Evolutionary conservation across 2,329 filamentous ascomycete species (phyloP), one percentile per base, ranked within the genome.

Genomic region (Aureobasidium sp.): DNA sequence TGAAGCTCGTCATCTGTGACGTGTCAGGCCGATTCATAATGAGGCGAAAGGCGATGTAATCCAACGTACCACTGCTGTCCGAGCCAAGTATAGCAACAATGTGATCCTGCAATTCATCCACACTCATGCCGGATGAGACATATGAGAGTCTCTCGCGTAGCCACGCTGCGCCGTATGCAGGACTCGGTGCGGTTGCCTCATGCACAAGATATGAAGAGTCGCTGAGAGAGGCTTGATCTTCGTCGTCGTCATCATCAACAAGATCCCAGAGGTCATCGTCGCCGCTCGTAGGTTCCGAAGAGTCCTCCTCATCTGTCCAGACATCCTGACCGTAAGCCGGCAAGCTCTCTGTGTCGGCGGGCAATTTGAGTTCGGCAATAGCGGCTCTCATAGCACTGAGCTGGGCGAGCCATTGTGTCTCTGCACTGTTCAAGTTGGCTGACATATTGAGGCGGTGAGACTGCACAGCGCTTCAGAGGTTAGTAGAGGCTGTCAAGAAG

Each of bases 251-350:
- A 27, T 88, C 87, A 53, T 92, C 88, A 70, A 96, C 90, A 63
- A 95, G 86, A 72, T 97, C 92, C 93, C 93, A 97, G 10, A 97
- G 87, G n/a, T 50, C 39, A 75, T 97, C 91, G 63, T 93, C 89
- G 5, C 84, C 84, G 20, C 83, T 85, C 47, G 83, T 84, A 5
- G 84, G 84, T 4, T 79, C 82, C 3, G 81, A 82, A 26, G 83
- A 76, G 51, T 84, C 81, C 37, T 90, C 87, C 9, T 90, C 85
- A 65, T 89, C 86, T 56, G 87, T 76, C 47, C 87, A 79, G 39
- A 87, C 75, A 60, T 86, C 81, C 13, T 82, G 77, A 20, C 80
- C 83, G 68, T 86, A 85, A 7, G 66, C 72, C 51, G 78, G 77
- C 42, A 76, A 70, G 48, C 77, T 74, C 66, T 81, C 78, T 41